A percentile compares a stretch with the other conserved stretches of the same genome.
These are phyloP conservation scores for Pseudopithomyces chartarum DNA, from an alignment of 2,329 filamentous ascomycete species.

Conservation along the genomic window DNA sequence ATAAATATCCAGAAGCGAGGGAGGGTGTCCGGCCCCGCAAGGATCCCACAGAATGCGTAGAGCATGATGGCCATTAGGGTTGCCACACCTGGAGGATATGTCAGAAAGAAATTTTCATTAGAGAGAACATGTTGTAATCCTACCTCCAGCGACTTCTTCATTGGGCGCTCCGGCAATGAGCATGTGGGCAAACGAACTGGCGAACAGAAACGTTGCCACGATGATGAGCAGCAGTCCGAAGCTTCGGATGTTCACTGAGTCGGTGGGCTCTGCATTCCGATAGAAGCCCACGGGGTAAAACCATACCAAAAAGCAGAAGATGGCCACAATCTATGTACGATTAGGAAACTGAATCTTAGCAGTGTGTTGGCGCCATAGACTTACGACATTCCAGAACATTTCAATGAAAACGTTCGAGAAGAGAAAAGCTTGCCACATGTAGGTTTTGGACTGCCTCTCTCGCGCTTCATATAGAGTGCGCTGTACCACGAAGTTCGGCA, in stretches of 20 bases:
- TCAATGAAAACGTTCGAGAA: slow-evolving; percentile 82
- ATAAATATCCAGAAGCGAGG: slow-evolving; percentile 84
- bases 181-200: slow-evolving; percentile 79
- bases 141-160: slow-evolving; percentile 71
- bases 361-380: slow-evolving; percentile 37
- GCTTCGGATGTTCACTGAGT: slow-evolving; percentile 69
- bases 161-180: slow-evolving; percentile 76
- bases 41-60: slow-evolving; percentile 71
- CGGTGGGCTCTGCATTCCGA: slow-evolving; percentile 68
- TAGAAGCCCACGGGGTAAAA: slow-evolving; percentile 86
- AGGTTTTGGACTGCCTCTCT: slow-evolving; percentile 81
- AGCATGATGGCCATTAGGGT: slow-evolving; percentile 72
- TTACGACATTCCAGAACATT: slow-evolving; percentile 74
- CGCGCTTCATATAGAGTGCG: slow-evolving; percentile 82
- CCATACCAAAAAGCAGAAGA: slow-evolving; percentile 78
- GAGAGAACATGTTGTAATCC: background rate
- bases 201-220: slow-evolving; percentile 76
- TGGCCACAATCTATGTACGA: slow-evolving; percentile 64
- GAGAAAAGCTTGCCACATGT: slow-evolving; percentile 86
- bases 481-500: slow-evolving; percentile 85
- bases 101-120: background rate
- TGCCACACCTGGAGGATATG: slow-evolving; percentile 58
- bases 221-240: slow-evolving; percentile 79
- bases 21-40: slow-evolving; percentile 65
- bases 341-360: slow-evolving; percentile 17